These are phyloP conservation scores for Massospora cicadina DNA, from an alignment of 371 early-diverging fungal species.

Conservation along the genomic window DNA sequence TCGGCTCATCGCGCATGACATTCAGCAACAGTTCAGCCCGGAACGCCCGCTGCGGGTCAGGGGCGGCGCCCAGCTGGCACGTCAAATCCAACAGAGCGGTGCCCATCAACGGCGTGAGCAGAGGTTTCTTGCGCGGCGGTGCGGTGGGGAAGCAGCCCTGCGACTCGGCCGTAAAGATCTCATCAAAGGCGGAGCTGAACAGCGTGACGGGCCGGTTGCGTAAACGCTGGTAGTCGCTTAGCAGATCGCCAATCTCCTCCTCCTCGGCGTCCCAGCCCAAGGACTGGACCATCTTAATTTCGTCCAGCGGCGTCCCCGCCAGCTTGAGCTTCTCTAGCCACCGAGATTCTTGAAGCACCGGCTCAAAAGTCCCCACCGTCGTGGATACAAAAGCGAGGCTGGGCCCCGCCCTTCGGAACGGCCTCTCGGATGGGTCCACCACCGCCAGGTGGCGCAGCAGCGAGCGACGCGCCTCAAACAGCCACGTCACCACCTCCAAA, in stretches of 20 bases:
- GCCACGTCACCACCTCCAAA: conserved; percentile 6
- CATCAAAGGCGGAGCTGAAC: conserved; percentile 17
- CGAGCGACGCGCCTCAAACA: conserved; percentile 33
- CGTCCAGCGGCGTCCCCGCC: conserved; percentile 32
- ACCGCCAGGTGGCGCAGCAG: conserved; percentile 31
- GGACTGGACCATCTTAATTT: conserved; percentile 35
- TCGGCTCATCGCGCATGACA: conserved; percentile 36
- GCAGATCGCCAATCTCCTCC: conserved; percentile 14
- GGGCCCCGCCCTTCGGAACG: conserved; percentile 31
- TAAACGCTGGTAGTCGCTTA: conserved; percentile 16
- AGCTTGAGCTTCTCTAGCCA: conserved; percentile 36
- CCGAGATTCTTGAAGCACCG: conserved; percentile 36
- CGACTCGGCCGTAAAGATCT: conserved; percentile 3
- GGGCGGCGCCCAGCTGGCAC: background rate
- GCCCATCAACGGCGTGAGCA: background rate
- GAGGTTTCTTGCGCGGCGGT: background rate
- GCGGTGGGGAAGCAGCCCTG: background rate
- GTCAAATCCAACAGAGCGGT: background rate
- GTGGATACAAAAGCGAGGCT: conserved; percentile 37
- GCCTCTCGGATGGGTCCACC: conserved; percentile 25
- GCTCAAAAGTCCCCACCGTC: conserved; percentile 36
- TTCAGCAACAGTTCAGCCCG: conserved; percentile 21
- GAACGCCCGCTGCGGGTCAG: background rate
- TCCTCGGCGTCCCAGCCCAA: conserved; percentile 43
- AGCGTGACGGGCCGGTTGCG: conserved; percentile 7